Evolutionary conservation across 805 yeast species (phyloP).

Genomic region (Lachancea quebecensis): DNA sequence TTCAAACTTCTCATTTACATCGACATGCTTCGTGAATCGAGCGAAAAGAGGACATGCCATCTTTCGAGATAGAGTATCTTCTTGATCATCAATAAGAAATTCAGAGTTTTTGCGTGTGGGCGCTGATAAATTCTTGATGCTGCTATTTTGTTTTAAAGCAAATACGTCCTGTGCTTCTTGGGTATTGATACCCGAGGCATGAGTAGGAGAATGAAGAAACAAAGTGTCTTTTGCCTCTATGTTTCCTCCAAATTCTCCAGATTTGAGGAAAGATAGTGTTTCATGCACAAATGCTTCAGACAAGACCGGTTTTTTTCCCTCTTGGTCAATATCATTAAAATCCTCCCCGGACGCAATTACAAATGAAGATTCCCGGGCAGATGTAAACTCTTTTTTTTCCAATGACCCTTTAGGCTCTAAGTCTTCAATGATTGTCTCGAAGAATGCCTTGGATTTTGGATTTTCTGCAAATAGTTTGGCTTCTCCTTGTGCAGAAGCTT

Average conservation of each 20-base stretch:
- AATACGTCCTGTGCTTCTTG: slow-evolving; percentile 40
- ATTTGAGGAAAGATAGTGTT: slow-evolving; percentile 46
- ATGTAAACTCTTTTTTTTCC: not conserved
- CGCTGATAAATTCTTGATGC: slow-evolving; percentile 30
- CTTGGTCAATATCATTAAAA: slow-evolving; percentile 14
- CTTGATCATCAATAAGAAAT: slow-evolving; percentile 10
- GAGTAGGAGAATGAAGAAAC: too few relatives aligned
- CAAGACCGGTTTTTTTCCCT: slow-evolving; percentile 31
- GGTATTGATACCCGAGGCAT: slow-evolving; percentile 1
- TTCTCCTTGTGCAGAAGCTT: slow-evolving; percentile 42
- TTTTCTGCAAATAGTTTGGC: slow-evolving; percentile 40
- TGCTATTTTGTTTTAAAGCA: slow-evolving; percentile 40
- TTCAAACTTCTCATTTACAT: slow-evolving; percentile 35
- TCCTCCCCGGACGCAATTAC: slow-evolving; percentile 7
- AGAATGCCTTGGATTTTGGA: slow-evolving; percentile 59
- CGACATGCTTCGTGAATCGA: slow-evolving; percentile 38
- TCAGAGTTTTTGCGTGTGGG: slow-evolving; percentile 15
- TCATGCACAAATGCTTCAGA: slow-evolving; percentile 51
- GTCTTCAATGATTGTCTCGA: slow-evolving; percentile 53
- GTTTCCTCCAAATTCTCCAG: not conserved
- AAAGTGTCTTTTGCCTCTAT: too few relatives aligned
- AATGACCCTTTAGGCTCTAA: slow-evolving; percentile 1
- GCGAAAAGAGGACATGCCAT: slow-evolving; percentile 37
- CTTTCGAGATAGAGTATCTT: slow-evolving; percentile 17
- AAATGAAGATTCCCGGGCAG: not conserved